These are phyloP conservation scores for Microbotryum violaceum DNA, from an alignment of 1,284 basidiomycete species.

Conservation along the genomic window DNA sequence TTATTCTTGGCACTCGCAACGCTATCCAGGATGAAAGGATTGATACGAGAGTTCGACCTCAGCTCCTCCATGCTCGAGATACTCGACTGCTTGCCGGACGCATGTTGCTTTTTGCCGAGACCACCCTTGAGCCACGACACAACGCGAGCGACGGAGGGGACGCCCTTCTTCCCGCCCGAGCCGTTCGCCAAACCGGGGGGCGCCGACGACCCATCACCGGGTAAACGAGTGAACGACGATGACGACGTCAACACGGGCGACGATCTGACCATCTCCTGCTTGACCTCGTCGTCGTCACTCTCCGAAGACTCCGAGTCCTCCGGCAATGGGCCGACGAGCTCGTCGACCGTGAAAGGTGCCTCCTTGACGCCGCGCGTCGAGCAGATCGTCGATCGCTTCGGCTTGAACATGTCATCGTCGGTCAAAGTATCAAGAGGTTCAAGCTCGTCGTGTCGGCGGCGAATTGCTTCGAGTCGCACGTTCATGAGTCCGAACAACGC, in stretches of 20 bases:
- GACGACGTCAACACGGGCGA: no score
- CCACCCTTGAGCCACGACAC: constrained; percentile 35
- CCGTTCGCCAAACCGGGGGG: neutral
- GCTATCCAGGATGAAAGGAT: constrained; percentile 12
- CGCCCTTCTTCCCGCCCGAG: constrained; percentile 1
- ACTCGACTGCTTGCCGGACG: neutral
- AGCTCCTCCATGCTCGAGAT: no score
- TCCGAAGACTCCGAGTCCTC: constrained; percentile 22
- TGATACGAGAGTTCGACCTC: neutral
- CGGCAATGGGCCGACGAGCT: constrained; percentile 18
- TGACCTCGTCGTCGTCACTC: neutral
- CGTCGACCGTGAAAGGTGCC: constrained; percentile 35
- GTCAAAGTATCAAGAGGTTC: constrained; percentile 30
- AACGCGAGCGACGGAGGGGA: constrained; percentile 30
- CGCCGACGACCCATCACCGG: no score
- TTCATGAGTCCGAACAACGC: constrained; percentile 45
- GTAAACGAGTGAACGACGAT: no score
- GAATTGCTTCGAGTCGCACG: constrained; percentile 45
- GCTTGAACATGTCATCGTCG: constrained; percentile 29
- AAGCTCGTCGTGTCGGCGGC: constrained; percentile 44
- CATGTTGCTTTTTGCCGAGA: constrained; percentile 11
- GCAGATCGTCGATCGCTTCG: constrained; percentile 37
- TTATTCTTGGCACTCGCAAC: no score
- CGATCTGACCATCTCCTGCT: neutral
- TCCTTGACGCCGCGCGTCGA: constrained; percentile 39